phyloP scores from a whole-genome alignment of 495 filamentous ascomycete species.

The Penicillium canariense region DNA sequence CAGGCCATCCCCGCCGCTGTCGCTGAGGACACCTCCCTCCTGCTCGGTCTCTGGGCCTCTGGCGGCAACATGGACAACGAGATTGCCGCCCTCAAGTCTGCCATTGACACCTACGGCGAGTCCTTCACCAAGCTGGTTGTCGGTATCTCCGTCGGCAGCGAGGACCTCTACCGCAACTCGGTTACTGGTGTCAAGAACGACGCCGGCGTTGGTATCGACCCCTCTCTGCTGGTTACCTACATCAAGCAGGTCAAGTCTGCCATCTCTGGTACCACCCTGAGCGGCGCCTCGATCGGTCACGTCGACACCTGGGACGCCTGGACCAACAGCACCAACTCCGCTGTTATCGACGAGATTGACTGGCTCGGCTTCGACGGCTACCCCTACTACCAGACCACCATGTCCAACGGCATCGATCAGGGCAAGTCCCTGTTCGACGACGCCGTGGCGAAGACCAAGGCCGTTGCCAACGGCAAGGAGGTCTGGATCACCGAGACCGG shows the following conservation, averaged over 20 bases:
- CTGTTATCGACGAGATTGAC: conserved; percentile 68
- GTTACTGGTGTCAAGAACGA: conserved; percentile 50
- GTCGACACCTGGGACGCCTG: conserved; percentile 92
- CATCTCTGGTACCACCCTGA: conserved; percentile 58
- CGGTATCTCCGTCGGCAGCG: conserved; percentile 87
- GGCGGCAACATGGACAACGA: conserved; percentile 68
- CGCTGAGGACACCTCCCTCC: conserved; percentile 63
- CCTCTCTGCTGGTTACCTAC: conserved; percentile 59
- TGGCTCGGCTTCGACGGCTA: conserved; percentile 77
- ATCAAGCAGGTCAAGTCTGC: conserved; percentile 61
- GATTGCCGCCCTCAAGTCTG: conserved; percentile 61
- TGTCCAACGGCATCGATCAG: conserved; percentile 61
- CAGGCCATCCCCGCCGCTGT: conserved; percentile 78
- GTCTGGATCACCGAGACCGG: conserved; percentile 93
- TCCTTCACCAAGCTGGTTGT: conserved; percentile 62
- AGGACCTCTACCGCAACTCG: conserved; percentile 84
- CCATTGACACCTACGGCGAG: conserved; percentile 61
- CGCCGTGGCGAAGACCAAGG: conserved; percentile 56
- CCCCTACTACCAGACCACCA: conserved; percentile 71
- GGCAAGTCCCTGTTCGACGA: conserved; percentile 62
- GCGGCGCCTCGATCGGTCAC: conserved; percentile 65
- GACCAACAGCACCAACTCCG: conserved; percentile 69
- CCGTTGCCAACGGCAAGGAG: conserved; percentile 59
- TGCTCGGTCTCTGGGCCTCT: conserved; percentile 78
- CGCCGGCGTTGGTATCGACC: conserved; percentile 57